Evolutionary conservation across 1,284 basidiomycete genomes (phyloP).

Genomic region (Pseudozyma thailandica): DNA sequence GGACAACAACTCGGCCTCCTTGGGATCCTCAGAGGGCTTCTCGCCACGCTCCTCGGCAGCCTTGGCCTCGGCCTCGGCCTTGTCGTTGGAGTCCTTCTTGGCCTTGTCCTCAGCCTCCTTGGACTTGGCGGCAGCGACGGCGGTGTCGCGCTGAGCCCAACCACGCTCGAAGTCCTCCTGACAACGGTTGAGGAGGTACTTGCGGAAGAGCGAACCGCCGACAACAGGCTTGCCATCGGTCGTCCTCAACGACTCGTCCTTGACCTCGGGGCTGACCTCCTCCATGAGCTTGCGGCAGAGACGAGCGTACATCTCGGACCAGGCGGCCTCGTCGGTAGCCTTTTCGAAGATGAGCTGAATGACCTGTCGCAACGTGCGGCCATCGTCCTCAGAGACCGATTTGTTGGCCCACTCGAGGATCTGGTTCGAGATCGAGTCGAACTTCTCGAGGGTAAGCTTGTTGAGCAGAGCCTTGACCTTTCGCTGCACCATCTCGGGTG

Average conservation of each 20-base stretch:
- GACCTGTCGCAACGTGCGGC: constrained; percentile 91
- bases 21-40: constrained; percentile 62
- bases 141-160: constrained; percentile 73
- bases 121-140: constrained; percentile 72
- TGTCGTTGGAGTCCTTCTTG: constrained; percentile 71
- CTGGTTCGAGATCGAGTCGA: constrained; percentile 92
- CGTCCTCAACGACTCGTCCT: constrained; percentile 77
- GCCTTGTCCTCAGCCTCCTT: constrained; percentile 73
- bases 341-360: constrained; percentile 97
- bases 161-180: constrained; percentile 94
- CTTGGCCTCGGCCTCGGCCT: constrained; percentile 71
- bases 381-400: constrained; percentile 90
- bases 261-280: constrained; percentile 83
- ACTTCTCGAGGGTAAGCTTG: constrained; percentile 96
- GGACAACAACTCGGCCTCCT: constrained; percentile 75
- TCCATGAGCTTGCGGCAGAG: constrained; percentile 94
- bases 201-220: constrained; percentile 86
- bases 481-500: constrained; percentile 85
- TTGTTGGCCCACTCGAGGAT: constrained; percentile 95
- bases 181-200: constrained; percentile 90
- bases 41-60: constrained; percentile 72
- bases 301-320: constrained; percentile 96
- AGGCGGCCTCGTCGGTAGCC: constrained; percentile 92
- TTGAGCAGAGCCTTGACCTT: constrained; percentile 94
- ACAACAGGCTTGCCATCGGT: constrained; percentile 82